A percentile compares a stretch with the other conserved stretches of the same genome.
Conservation (phyloP, 2,329 filamentous ascomycete species). For the Colletotrichum tanaceti region DNA sequence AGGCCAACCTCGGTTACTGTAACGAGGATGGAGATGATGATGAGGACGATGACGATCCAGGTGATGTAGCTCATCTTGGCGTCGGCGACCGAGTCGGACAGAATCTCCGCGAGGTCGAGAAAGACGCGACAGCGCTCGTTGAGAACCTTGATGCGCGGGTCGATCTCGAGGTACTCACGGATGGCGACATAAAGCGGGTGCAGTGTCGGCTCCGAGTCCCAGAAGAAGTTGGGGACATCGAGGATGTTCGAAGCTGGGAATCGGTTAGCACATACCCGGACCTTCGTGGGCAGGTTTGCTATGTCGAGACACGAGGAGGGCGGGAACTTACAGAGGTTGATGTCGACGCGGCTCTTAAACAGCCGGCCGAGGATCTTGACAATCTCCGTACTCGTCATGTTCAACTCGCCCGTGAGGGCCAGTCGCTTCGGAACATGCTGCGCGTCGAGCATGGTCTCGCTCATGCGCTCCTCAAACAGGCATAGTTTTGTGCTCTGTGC, state of each 20-base stretch:
- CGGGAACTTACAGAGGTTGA: slow-evolving; percentile 86
- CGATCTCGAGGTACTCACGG: slow-evolving; percentile 97
- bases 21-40: slow-evolving; percentile 89
- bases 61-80: slow-evolving; percentile 96
- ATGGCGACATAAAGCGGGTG: slow-evolving; percentile 95
- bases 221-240: slow-evolving; percentile 97
- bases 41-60: slow-evolving; percentile 97
- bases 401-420: slow-evolving; percentile 88
- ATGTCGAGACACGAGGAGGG: background rate
- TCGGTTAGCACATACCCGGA: background rate
- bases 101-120: slow-evolving; percentile 92
- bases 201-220: slow-evolving; percentile 95
- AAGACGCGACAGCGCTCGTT: slow-evolving; percentile 98
- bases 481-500: slow-evolving; percentile 96
- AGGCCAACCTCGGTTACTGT: slow-evolving; percentile 90
- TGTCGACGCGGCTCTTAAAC: slow-evolving; percentile 94
- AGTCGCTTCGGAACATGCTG: slow-evolving; percentile 91
- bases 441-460: slow-evolving; percentile 90
- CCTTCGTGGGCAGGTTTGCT: background rate
- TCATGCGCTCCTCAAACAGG: slow-evolving; percentile 97
- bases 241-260: slow-evolving; percentile 87
- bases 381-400: slow-evolving; percentile 92
- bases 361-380: slow-evolving; percentile 90
- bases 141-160: slow-evolving; percentile 92
- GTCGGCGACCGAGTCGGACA: slow-evolving; percentile 91